Evolutionary conservation across 2,329 filamentous ascomycete species (phyloP), one percentile per base, ranked within the genome.

Genomic region (Colletotrichum godetiae): DNA sequence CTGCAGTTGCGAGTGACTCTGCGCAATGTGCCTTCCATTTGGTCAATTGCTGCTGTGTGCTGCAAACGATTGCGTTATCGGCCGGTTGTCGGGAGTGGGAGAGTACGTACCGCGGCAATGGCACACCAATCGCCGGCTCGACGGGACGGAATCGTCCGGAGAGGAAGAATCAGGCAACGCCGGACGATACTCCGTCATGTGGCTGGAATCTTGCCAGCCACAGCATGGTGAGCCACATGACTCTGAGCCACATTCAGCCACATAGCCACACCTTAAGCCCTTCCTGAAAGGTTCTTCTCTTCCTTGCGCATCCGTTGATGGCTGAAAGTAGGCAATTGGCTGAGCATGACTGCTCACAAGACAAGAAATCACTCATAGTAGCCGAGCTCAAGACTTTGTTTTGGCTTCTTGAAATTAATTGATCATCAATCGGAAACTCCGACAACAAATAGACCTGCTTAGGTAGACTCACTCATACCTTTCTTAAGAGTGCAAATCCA

Each of bases 111-210:
- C 67, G 60, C 67, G 56, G 70, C 15, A 61, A 70, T 69, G 59
- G 46, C 55, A 58, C 63, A 33, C 65, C 64, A 60, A 68, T 68
- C 35, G 27, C 33, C 46, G 60, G 37, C 59, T 58, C n/a, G 35
- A 56, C 46, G 55, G 67, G 67, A 70, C 60, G 67, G 59, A 70
- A 70, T 55, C 12, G 60, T 35, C 70, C 70, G 70, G 67, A 70
- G 35, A 61, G 35, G 70, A 60, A 29, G 60, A 70, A 73, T 64
- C 55, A 56, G 67, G 70, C 55, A 65, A 27, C 2, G n/a, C 70
- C 60, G 60, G 60, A 3, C 35, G 49, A 13, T 42, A 24, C 5
- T n/a, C 29, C 60, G n/a, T 27, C 2, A 11, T 63, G 29, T 35
- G 46, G 29, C 29, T 53, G 12, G 27, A 27, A 19, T 19, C 19